These are phyloP conservation scores for Pseudocercospora fijiensis DNA, from an alignment of 2,329 filamentous ascomycete species.

Conservation along the genomic window DNA sequence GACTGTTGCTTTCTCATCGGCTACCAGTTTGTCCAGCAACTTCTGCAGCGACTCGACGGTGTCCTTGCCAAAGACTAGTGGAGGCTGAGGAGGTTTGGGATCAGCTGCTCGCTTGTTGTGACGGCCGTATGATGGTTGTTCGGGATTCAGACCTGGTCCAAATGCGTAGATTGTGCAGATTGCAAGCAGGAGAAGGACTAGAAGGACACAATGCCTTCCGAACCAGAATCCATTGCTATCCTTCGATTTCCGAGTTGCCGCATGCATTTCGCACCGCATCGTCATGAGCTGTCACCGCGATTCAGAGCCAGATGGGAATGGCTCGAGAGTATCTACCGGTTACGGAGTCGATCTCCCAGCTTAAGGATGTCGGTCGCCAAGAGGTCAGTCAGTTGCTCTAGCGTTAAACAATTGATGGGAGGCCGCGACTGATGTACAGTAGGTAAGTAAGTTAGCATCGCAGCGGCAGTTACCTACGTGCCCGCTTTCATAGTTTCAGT, in stretches of 20 bases:
- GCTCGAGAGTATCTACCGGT: background rate
- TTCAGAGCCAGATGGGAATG: background rate
- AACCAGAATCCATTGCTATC: background rate
- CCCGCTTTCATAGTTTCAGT: too few relatives aligned
- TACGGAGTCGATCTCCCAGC: background rate
- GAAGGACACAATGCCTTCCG: background rate
- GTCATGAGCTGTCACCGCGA: background rate
- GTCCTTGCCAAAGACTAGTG: background rate
- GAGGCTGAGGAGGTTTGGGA: constrained; percentile 1
- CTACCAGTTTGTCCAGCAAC: background rate
- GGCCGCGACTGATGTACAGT: too few relatives aligned
- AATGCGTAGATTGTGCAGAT: background rate
- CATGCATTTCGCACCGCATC: background rate
- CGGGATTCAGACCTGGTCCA: background rate
- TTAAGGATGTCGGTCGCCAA: background rate
- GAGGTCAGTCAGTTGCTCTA: background rate
- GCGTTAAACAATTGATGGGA: background rate
- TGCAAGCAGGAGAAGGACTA: background rate
- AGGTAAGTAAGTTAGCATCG: background rate
- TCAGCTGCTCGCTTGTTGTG: background rate
- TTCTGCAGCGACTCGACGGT: background rate
- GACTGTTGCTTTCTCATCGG: constrained; percentile 54
- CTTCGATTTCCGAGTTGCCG: background rate
- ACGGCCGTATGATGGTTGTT: background rate
- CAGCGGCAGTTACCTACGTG: background rate